phyloP scores from a whole-genome alignment of 2,329 filamentous ascomycete species.

The Curvularia sp. region DNA sequence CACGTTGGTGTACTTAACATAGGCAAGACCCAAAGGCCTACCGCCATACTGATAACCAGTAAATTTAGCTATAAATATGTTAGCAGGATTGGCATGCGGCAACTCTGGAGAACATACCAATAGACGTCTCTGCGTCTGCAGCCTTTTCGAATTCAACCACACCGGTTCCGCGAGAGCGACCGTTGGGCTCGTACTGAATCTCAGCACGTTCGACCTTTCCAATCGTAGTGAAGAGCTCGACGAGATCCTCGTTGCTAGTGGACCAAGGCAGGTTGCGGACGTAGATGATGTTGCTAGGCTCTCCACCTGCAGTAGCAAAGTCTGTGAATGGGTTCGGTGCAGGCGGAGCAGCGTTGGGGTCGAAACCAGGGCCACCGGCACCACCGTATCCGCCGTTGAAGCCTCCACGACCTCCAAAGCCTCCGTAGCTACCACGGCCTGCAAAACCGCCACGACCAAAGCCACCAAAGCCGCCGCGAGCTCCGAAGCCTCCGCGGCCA shows the following conservation, averaged over 20 bases:
- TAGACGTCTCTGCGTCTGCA: conserved; percentile 89
- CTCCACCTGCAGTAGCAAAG: conserved; percentile 84
- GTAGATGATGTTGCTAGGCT: conserved; percentile 84
- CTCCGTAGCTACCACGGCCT: conserved; percentile 51
- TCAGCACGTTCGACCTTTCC: conserved; percentile 98
- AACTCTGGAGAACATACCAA: conserved; percentile 61
- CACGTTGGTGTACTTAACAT: conserved; percentile 87
- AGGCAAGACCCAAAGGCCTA: conserved; percentile 89
- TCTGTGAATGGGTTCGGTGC: conserved; percentile 93
- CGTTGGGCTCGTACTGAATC: conserved; percentile 97
- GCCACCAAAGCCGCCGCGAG: conserved; percentile 58
- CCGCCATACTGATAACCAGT: conserved; percentile 97
- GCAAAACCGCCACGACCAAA: conserved; percentile 43
- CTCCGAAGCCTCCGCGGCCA: conserved; percentile 48
- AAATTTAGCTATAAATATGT: conserved; percentile 74
- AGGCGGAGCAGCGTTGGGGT: conserved; percentile 59
- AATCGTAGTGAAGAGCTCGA: conserved; percentile 97
- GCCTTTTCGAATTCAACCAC: conserved; percentile 91
- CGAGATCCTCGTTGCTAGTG: conserved; percentile 95
- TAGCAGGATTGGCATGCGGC: conserved; percentile 22
- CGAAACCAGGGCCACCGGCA: conserved; percentile 50
- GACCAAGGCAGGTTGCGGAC: conserved; percentile 99
- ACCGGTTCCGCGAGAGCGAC: conserved; percentile 90
- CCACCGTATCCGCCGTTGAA: conserved; percentile 51
- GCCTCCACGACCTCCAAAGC: conserved; percentile 48